Conservation (phyloP, 2,329 filamentous ascomycete species). For the Xylogone sp. region DNA sequence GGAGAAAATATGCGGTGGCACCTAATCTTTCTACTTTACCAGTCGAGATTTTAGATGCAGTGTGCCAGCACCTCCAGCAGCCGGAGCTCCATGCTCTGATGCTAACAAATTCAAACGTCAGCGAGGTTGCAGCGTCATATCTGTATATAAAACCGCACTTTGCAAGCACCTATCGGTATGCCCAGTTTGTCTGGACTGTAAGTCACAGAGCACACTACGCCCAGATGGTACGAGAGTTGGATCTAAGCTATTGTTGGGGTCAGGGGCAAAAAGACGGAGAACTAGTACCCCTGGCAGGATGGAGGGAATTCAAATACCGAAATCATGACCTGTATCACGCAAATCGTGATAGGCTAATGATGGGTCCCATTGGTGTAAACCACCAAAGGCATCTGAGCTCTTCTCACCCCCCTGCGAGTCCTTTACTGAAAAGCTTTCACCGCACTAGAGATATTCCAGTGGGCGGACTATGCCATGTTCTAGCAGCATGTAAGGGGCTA, state of each 20-base stretch:
- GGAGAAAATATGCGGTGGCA: conserved; percentile 3
- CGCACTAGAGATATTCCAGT: conserved; percentile 16
- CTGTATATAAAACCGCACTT: conserved; percentile 17
- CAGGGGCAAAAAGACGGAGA: conserved; percentile 5
- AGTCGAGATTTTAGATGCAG: conserved; percentile 13
- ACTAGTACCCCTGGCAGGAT: conserved; percentile 10
- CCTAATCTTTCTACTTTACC: conserved; percentile 13
- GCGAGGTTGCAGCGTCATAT: conserved; percentile 12
- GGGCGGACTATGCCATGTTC: conserved; percentile 17
- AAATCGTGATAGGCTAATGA: neutral
- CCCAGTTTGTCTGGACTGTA: conserved; percentile 18
- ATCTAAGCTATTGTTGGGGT: conserved; percentile 14
- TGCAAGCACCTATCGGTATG: conserved; percentile 19
- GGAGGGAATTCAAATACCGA: conserved; percentile 21
- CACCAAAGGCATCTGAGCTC: neutral
- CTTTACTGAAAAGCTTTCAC: conserved; percentile 13
- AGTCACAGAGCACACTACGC: conserved; percentile 13
- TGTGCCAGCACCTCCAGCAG: conserved; percentile 15
- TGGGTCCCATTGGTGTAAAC: neutral
- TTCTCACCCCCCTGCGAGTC: conserved; percentile 15
- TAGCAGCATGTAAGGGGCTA: conserved; percentile 15
- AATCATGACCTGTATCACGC: conserved; percentile 10
- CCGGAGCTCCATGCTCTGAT: conserved; percentile 11
- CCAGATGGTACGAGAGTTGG: conserved; percentile 13
- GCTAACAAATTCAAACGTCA: conserved; percentile 11